Percentiles rank a stretch among this genome's conserved stretches.
Evolutionary conservation across 2,329 filamentous ascomycete species (phyloP).

Genomic region (Cryphonectria nitschkei): DNA sequence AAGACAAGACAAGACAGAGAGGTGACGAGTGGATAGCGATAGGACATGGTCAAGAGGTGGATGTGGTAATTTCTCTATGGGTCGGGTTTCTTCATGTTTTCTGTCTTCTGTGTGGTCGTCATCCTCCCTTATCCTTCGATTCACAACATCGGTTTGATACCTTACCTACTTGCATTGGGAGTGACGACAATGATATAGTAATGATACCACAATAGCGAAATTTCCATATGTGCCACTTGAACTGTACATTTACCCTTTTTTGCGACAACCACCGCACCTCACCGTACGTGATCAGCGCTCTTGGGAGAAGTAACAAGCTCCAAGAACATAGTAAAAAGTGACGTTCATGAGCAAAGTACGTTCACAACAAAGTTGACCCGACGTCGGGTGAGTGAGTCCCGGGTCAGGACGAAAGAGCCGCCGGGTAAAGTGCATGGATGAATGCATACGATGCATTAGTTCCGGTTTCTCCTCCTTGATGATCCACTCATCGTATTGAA

Average conservation of each 20-base stretch:
- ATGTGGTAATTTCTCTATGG: not conserved
- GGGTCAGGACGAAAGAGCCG: conserved; percentile 6
- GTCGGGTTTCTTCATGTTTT: not conserved
- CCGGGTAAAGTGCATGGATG: conserved; percentile 23
- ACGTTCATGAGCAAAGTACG: too few species aligned
- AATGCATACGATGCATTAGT: conserved; percentile 16
- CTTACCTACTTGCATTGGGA: not conserved
- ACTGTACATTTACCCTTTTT: too few species aligned
- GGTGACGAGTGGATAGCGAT: not conserved
- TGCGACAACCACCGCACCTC: not conserved
- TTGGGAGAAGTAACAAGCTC: too few species aligned
- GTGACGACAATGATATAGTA: not conserved
- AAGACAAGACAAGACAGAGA: not conserved
- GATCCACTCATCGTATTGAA: not conserved
- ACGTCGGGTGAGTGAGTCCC: not conserved
- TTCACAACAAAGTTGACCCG: not conserved
- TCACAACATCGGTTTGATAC: not conserved
- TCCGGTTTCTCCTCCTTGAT: conserved; percentile 16
- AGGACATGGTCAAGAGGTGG: not conserved
- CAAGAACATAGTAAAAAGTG: too few species aligned
- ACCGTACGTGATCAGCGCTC: not conserved
- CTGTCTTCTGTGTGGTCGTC: not conserved
- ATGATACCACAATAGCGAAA: conserved; percentile 4
- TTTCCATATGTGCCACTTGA: not conserved
- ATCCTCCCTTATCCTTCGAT: not conserved